A percentile compares a stretch with the other conserved stretches of the same genome.
These are phyloP conservation scores for Penicillium sp. DNA, from an alignment of 2,329 filamentous ascomycete genomes.

Conservation along the genomic window DNA sequence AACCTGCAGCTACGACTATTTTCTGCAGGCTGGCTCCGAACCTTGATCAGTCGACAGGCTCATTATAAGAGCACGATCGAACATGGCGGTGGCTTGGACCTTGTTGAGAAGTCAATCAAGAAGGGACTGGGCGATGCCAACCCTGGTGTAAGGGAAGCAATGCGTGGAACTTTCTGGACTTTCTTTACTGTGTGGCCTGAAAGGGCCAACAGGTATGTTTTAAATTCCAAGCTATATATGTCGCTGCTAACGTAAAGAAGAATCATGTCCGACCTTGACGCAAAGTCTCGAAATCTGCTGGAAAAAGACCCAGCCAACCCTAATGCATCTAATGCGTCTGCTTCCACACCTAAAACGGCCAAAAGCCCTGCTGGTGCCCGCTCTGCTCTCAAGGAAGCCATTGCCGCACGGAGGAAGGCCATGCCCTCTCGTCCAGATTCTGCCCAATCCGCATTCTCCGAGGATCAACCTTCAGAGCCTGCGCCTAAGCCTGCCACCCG, in stretches of 20 bases:
- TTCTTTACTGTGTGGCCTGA: conserved; percentile 73
- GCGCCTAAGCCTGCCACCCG: conserved; percentile 30
- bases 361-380: conserved; percentile 27
- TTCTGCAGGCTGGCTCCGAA: conserved; percentile 76
- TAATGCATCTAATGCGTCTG: conserved; percentile 26
- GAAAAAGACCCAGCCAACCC: conserved; percentile 77
- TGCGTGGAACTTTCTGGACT: conserved; percentile 78
- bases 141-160: conserved; percentile 79
- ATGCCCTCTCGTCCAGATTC: conserved; percentile 53
- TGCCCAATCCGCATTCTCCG: conserved; percentile 50
- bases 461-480: conserved; percentile 34
- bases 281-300: conserved; percentile 70
- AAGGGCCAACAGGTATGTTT: conserved; percentile 63
- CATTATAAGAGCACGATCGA: conserved; percentile 75
- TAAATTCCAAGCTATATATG: conserved; percentile 1
- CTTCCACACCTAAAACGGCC: conserved; percentile 11
- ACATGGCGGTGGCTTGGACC: conserved; percentile 72
- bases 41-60: conserved; percentile 68
- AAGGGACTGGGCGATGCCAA: conserved; percentile 87
- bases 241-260: conserved; percentile 41
- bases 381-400: conserved; percentile 68
- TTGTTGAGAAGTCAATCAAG: conserved; percentile 81
- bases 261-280: conserved; percentile 72
- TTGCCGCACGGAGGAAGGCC: conserved; percentile 72
- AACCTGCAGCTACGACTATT: conserved; percentile 81